Percentiles rank a stretch among this genome's conserved stretches.
phyloP scores from a whole-genome alignment of 495 filamentous ascomycete genomes.

The Amniculicola lignicola region DNA sequence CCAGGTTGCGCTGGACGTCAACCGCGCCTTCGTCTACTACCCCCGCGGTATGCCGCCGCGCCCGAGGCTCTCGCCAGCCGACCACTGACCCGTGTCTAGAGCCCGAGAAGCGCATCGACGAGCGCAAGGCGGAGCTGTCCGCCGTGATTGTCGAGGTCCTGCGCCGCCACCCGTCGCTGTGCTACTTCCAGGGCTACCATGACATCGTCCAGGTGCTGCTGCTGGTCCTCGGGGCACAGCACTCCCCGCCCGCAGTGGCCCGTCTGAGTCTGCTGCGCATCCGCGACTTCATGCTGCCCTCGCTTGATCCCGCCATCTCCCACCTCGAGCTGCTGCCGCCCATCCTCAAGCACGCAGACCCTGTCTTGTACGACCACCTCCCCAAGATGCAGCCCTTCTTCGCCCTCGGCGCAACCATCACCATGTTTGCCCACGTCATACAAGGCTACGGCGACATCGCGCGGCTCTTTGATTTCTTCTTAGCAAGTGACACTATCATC shows the following conservation, averaged over 20 bases:
- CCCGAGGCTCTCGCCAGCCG: constrained; percentile 27
- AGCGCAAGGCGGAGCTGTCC: constrained; percentile 68
- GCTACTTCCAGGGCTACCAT: constrained; percentile 98
- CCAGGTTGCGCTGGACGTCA: constrained; percentile 86
- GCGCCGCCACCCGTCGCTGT: constrained; percentile 76
- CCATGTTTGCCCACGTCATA: constrained; percentile 94
- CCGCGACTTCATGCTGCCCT: constrained; percentile 95
- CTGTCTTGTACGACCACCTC: constrained; percentile 66
- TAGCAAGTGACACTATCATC: constrained; percentile 81
- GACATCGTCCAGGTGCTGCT: constrained; percentile 97
- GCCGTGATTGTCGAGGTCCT: constrained; percentile 72
- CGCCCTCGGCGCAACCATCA: constrained; percentile 83
- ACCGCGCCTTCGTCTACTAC: constrained; percentile 97
- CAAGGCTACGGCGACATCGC: constrained; percentile 83
- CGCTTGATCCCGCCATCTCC: constrained; percentile 71
- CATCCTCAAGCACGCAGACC: constrained; percentile 68
- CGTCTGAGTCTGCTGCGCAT: constrained; percentile 85
- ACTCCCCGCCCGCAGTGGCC: constrained; percentile 58
- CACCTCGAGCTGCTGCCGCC: constrained; percentile 82
- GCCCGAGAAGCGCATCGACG: constrained; percentile 57
- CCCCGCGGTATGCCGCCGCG: constrained; percentile 60
- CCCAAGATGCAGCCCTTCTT: constrained; percentile 82
- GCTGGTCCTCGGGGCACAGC: constrained; percentile 66
- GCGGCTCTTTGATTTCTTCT: constrained; percentile 83
- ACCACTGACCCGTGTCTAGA: constrained; percentile 41